Evolutionary conservation across 257 asterid genomes (phyloP), one percentile per base, ranked within the genome.

Genomic region (Verbascum thapsus): DNA sequence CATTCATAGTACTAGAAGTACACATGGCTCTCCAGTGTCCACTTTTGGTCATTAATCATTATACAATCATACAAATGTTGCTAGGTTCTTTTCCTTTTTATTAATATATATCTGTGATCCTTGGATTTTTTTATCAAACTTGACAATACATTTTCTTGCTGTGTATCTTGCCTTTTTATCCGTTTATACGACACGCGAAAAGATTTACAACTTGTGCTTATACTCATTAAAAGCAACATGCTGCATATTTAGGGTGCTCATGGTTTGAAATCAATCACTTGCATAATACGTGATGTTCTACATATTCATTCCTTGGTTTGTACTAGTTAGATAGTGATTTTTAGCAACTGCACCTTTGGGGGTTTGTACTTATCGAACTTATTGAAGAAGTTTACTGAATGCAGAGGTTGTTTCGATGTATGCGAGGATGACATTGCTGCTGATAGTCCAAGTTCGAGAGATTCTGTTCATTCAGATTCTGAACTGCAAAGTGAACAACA

Each of bases 341-440:
- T 30, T n/a, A n/a, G 43, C 57, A 58, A 67, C 70, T 49, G 20
- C 60, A 53, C 38, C 15, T 50, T 23, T 26, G 63, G 37, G 20
- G 1, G 12, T 37, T n/a, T 41, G 11, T 44, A 52, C 39, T 63
- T 71, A 62, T 23, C 56, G 39, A 20, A 41, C 61, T 64, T 26
- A 51, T 9, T 13, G 23, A 53, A 58, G 61, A 26, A 62, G 49
- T 81, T 17, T 45, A 22, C 73, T 60, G 74, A 54, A 66, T 45
- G 64, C 94, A 94, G 99, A 81, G 95, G 88, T 52, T 94, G 95
- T 76, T 94, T 94, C 75, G 99, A 94, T 78, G 86, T 94, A 16
- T 68, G 80, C 41, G 97, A 85, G 66, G 95, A 86, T 68, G 98
- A 88, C 48, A 70, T 63, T 44, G 86, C 67, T 61, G 77, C 81